These are phyloP conservation scores for Botrytis porri DNA, from an alignment of 2,329 filamentous ascomycete genomes.

Conservation along the genomic window DNA sequence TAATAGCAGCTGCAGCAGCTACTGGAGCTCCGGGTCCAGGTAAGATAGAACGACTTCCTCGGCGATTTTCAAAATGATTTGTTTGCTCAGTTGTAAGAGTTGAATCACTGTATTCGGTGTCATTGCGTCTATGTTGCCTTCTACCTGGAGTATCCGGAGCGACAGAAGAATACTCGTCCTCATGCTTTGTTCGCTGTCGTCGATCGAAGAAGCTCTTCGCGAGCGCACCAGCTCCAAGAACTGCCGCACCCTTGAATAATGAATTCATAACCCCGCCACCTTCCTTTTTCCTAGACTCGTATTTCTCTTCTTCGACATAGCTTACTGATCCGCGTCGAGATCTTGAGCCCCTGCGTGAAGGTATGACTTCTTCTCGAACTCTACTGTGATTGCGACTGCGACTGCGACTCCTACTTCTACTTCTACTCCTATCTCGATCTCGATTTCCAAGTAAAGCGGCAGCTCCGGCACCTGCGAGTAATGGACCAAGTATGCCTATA, in stretches of 20 bases:
- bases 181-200: slow-evolving; percentile 45
- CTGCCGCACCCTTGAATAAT: slow-evolving; percentile 58
- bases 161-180: slow-evolving; percentile 62
- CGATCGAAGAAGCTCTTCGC: slow-evolving; percentile 57
- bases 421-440: slow-evolving; percentile 29
- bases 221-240: slow-evolving; percentile 60
- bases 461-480: slow-evolving; percentile 56
- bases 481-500: slow-evolving; percentile 48
- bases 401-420: slow-evolving; percentile 22
- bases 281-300: slow-evolving; percentile 41
- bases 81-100: slow-evolving; percentile 28
- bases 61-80: slow-evolving; percentile 32
- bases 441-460: slow-evolving; percentile 48
- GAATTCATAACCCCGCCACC: slow-evolving; percentile 59
- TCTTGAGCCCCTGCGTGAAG: slow-evolving; percentile 47
- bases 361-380: slow-evolving; percentile 46
- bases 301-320: slow-evolving; percentile 62
- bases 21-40: slow-evolving; percentile 47
- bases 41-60: slow-evolving; percentile 41
- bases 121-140: slow-evolving; percentile 40
- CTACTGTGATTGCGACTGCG: slow-evolving; percentile 5
- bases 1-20: slow-evolving; percentile 46
- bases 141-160: slow-evolving; percentile 59
- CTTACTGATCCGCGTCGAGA: slow-evolving; percentile 50
- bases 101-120: slow-evolving; percentile 49